Evolutionary conservation across 2,329 filamentous ascomycete genomes (phyloP).

Genomic region (Colletotrichum endophyticum): DNA sequence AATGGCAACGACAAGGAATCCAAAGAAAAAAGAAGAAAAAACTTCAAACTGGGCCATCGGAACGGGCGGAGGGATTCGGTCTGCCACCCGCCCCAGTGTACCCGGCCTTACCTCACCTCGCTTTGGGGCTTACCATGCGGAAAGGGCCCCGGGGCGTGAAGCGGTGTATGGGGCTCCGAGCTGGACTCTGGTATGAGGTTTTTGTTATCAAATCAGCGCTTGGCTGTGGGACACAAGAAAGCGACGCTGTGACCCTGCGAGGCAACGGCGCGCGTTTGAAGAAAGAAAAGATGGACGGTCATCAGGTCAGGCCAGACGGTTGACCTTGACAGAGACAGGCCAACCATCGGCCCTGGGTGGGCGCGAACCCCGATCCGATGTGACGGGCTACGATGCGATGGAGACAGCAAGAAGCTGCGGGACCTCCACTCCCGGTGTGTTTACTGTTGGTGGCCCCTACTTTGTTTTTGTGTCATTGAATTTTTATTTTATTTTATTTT

Average conservation of each 20-base stretch:
- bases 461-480: background rate
- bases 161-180: background rate
- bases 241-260: background rate
- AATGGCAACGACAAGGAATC: background rate
- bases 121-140: background rate
- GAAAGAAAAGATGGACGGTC: background rate
- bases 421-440: background rate
- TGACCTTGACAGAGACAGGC: background rate
- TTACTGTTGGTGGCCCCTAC: background rate
- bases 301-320: background rate
- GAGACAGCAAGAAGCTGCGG: background rate
- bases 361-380: slow-evolving; percentile 10
- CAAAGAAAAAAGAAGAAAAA: background rate
- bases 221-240: background rate
- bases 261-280: background rate
- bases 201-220: background rate
- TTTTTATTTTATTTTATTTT: background rate
- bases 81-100: background rate
- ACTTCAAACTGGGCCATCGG: background rate
- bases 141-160: background rate
- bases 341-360: background rate
- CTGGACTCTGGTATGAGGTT: background rate
- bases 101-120: background rate
- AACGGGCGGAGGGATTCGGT: slow-evolving; percentile 6
- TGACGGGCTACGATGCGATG: background rate